Base-by-base conservation (phyloP, 2,329 filamentous ascomycete species). In the Zasmidium cellare region DNA sequence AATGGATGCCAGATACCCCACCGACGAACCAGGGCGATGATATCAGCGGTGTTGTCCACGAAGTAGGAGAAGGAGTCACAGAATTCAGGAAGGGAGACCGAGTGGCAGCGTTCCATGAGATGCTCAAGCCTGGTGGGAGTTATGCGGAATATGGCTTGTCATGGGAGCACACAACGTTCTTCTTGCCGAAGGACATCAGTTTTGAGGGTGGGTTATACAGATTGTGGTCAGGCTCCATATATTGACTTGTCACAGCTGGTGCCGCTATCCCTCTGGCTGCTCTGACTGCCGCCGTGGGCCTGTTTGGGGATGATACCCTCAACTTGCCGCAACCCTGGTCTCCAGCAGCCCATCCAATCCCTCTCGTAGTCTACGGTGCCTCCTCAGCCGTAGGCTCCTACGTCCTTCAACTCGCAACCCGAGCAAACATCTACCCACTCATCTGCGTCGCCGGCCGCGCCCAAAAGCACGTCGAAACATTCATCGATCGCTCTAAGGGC, bases 101-200 rank as follows among this genome's bases (percentile, higher is more conserved):
- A n/a, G 83, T 86, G 0, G 80, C 81, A 5, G 81, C 80, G 2
- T 84, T 84, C 72, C 78, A 81, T 58, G 66, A 74, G 58, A 85
- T 87, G 78, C 60, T 71, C 28, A 71, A 72, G 0, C 75, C 79
- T 0, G 68, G 77, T 28, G 86, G 86, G 1, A 79, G 76, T 5
- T 88, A 81, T 60, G 86, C 85, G 2, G 84, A 87, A 66, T 88
- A 87, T 61, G 81, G 83, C 2, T 71, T 87, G 12, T 79, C 80
- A 0, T 80, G 76, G 71, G 77, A 79, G 31, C 77, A 82, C 65
- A 83, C 83, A 0, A 85, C 84, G 0, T 86, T 87, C 67, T 80
- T 80, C 63, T 72, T 85, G 16, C 81, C 83, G 0, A 62, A 74
- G 44, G 71, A 75, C 22, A 76, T 77, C 1, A 77, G 74, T 28